These are phyloP conservation scores for Eimeria sp. DNA, from an alignment of 169 alveolate species.

Conservation along the genomic window DNA sequence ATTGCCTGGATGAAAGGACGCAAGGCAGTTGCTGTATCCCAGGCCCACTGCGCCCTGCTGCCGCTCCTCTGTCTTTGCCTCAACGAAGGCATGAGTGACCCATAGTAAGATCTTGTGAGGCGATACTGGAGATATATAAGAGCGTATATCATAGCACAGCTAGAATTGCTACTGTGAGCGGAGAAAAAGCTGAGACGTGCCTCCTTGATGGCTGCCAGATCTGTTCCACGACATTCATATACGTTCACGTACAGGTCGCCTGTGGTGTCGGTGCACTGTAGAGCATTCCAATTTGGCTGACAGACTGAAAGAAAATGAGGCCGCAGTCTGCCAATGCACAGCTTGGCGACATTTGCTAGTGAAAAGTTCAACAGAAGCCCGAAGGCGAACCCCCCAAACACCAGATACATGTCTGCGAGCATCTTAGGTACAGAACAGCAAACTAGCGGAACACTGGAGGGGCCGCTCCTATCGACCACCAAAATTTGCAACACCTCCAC, in stretches of 20 bases:
- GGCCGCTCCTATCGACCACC: neutral
- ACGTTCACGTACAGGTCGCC: slow-evolving; percentile 67
- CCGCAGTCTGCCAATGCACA: slow-evolving; percentile 76
- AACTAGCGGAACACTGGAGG: neutral
- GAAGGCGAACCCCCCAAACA: slow-evolving; percentile 65
- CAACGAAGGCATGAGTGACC: neutral
- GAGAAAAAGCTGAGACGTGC: slow-evolving; percentile 80
- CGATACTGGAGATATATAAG: slow-evolving; percentile 77
- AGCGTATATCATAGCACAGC: slow-evolving; percentile 74
- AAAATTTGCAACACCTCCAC: slow-evolving; percentile 57
- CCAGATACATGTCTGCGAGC: slow-evolving; percentile 3
- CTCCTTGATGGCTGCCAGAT: slow-evolving; percentile 71
- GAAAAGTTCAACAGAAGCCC: slow-evolving; percentile 59
- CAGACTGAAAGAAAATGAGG: slow-evolving; percentile 79
- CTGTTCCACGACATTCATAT: slow-evolving; percentile 59
- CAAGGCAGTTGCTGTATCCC: slow-evolving; percentile 43
- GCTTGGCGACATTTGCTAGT: slow-evolving; percentile 57
- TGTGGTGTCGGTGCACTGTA: slow-evolving; percentile 64
- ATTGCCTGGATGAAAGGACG: slow-evolving; percentile 70
- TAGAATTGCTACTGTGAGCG: slow-evolving; percentile 73
- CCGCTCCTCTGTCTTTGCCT: slow-evolving; percentile 9
- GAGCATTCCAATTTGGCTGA: slow-evolving; percentile 71
- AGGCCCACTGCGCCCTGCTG: neutral
- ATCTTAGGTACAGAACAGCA: slow-evolving; percentile 55
- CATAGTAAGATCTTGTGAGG: slow-evolving; percentile 18